Evolutionary conservation across 345 rosid genomes (phyloP).

Genomic region (Euphorbia pulcherrima): DNA sequence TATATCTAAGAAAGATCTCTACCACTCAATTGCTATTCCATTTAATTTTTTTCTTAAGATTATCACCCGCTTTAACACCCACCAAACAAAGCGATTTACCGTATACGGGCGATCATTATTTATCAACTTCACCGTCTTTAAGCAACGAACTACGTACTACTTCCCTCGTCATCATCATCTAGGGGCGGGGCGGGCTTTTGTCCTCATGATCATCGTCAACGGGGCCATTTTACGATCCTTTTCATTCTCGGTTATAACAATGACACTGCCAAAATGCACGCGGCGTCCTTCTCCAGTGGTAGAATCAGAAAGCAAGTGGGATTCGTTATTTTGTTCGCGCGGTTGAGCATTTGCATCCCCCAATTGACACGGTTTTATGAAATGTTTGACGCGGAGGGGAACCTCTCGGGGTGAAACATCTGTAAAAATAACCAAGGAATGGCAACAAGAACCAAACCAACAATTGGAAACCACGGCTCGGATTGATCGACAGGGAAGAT

Average conservation of each 20-base stretch:
- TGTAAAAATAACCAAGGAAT: slow-evolving; percentile 69
- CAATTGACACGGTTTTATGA: not conserved
- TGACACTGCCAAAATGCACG: slow-evolving; percentile 49
- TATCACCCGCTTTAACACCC: not conserved
- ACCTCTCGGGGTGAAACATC: slow-evolving; percentile 36
- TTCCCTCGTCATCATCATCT: not conserved
- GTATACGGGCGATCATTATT: no score
- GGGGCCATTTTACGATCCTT: slow-evolving; percentile 15
- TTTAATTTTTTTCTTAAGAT: not conserved
- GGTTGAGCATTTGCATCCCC: not conserved
- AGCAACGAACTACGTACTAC: slow-evolving; percentile 5
- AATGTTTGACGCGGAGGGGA: not conserved
- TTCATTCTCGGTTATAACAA: slow-evolving; percentile 33
- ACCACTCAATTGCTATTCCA: not conserved
- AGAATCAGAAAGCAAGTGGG: slow-evolving; percentile 8
- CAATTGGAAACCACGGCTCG: slow-evolving; percentile 37
- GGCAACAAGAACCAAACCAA: slow-evolving; percentile 49
- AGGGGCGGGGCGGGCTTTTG: not conserved
- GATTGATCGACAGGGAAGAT: slow-evolving; percentile 36
- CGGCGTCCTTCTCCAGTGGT: slow-evolving; percentile 31
- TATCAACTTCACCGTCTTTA: not conserved
- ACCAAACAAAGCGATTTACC: not conserved
- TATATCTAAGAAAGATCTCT: not conserved
- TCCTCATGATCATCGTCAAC: not conserved
- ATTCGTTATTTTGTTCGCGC: not conserved